Base-by-base conservation (phyloP, 768 basidiomycete genomes). In the Trametes villosa region DNA sequence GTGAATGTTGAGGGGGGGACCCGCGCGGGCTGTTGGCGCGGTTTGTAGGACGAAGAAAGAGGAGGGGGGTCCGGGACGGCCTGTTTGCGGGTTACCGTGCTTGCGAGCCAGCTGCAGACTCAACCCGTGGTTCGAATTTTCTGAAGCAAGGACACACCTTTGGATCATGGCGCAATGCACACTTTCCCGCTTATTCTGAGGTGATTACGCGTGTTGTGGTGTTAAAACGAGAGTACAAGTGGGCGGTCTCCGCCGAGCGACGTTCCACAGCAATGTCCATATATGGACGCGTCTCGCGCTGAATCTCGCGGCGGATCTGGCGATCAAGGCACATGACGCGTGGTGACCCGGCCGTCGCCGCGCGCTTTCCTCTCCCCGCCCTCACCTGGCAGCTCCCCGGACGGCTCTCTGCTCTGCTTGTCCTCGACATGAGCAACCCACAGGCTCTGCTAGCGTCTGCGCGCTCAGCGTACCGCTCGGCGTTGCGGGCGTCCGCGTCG, bases 401-500 rank as follows among this genome's bases (percentile, higher is more conserved):
- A 22, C 44, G 40, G 44, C 36, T 27, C 47, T 29, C 54, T 31
- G 15, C 48, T 11, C 34, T n/a, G 24, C 15, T n/a, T 38, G 20
- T 26, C 34, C 42, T 15, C 27, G 17, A 18, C 65, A 72, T 72
- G 71, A 67, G 68, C 59, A 57, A 61, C 49, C 57, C 70, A 9
- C 58, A 67, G 31, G 42, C 69, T 9, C 80, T 92, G 40, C 81
- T 76, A 68, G 85, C 88, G 31, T 80, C 84, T 11, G 88, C 88
- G 20, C 84, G 91, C 47, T 80, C 91, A 31, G 88, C 88, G 17
- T 94, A 94, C 68, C 83, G 92, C 33, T 78, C 83, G 66, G 75
- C 92, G 4, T 84, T 86, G 64, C 80, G 91, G 41, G 86, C 90
- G 0, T 83, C 90, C 1, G 72, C 83, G 7, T 68, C 75, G 12